phyloP scores from a whole-genome alignment of 257 asterid species.

The Nicotiana noctiflora region DNA sequence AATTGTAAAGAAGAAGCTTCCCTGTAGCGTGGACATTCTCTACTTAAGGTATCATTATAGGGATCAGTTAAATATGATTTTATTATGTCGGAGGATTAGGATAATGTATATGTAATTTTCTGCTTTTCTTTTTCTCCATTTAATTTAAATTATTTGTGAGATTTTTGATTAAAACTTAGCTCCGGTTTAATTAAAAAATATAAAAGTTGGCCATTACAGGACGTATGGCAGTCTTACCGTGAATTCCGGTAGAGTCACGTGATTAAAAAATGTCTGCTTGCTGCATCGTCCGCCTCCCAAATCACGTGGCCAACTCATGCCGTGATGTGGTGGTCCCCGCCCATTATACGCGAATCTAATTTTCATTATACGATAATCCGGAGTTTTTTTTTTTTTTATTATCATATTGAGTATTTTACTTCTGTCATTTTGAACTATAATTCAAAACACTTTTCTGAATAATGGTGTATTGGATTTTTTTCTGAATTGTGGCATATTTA shows the following conservation, averaged over 20 bases:
- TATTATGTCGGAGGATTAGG: constrained; percentile 33
- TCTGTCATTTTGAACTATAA: too few relatives aligned
- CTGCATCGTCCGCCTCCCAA: constrained; percentile 60
- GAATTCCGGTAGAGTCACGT: constrained; percentile 58
- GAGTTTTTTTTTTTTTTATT: too few relatives aligned
- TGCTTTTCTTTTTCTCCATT: background rate
- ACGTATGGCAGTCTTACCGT: constrained; percentile 40
- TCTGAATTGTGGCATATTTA: too few relatives aligned
- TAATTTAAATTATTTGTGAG: background rate
- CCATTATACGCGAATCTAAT: constrained; percentile 11
- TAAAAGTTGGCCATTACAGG: background rate
- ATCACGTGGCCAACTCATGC: constrained; percentile 94
- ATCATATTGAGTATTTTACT: too few relatives aligned
- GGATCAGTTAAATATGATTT: constrained; percentile 82
- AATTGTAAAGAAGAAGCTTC: constrained; percentile 1
- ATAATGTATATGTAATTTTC: constrained; percentile 11
- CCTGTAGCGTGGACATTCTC: constrained; percentile 45
- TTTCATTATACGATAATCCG: background rate
- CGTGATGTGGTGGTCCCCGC: constrained; percentile 37
- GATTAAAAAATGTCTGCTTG: constrained; percentile 51
- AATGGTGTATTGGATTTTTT: too few relatives aligned
- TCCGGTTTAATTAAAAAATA: background rate
- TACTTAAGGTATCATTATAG: constrained; percentile 53
- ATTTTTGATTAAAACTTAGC: background rate
- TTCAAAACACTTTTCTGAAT: too few relatives aligned